Evolutionary conservation across 192 early-diverging fungal species (phyloP), one percentile per base, ranked within the genome.

Genomic region (Coemansia aciculifera): DNA sequence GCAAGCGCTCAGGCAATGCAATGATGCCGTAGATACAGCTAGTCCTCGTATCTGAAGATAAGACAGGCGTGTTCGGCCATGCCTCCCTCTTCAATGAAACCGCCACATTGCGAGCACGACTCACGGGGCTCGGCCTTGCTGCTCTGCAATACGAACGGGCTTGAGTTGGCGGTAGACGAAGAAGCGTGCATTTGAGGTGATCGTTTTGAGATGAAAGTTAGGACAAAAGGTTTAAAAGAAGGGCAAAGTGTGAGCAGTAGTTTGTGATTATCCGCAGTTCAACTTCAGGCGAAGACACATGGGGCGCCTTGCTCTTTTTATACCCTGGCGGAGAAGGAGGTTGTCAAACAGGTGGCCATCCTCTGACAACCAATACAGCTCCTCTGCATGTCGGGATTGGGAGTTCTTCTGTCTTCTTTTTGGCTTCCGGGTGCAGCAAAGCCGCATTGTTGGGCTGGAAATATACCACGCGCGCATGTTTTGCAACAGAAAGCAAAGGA

Each of bases 401-500:
- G 54, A 9, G 29, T 36, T 57, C 27, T 24, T 54, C 12, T 54
- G 52, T 57, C 17, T 6, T 57, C 54, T 32, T 57, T 57, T 31
- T 57, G 54, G 54, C 54, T n/a, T 57, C 29, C 13, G 5, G 13
- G 13, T 32, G 29, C 29, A 31, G 54, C 31, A 32, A 57, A n/a
- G 54, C 54, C 54, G 29, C 31, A 57, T 57, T 57, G 54, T 34
- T 32, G 54, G 17, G 31, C 29, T 8, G 23, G 49, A 23, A 7
- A 24, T 24, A 24, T 3, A 52, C 49, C 49, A 52, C 49, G 49
- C 49, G 49, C 24, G 49, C 54, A 32, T 32, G 27, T 15, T 32
- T 57, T 31, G 29, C 54, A 57, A 34, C 11, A 32, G 54, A 57
- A 31, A n/a, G 54, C 12, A 57, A 57, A n/a, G 54, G 54, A 57